Conservation (phyloP, 2,329 filamentous ascomycete genomes). For the Helotiales sp. region DNA sequence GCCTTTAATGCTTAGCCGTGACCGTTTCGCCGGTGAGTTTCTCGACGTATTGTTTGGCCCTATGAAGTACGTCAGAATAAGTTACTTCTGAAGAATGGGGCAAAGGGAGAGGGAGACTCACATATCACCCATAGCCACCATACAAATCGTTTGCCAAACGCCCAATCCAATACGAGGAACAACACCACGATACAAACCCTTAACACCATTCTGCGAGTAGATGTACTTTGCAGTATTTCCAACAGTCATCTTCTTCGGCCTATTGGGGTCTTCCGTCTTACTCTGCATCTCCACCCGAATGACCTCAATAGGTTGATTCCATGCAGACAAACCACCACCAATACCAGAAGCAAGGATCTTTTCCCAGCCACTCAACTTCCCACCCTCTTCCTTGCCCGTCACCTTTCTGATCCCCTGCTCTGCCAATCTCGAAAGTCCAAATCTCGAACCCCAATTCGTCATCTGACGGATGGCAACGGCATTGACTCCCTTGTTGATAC, state of each 20-base stretch:
- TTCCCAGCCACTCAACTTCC: constrained; percentile 77
- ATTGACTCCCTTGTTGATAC: constrained; percentile 99
- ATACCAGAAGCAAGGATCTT: constrained; percentile 86
- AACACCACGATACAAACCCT: constrained; percentile 94
- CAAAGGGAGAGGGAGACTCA: constrained; percentile 52
- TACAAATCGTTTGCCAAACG: constrained; percentile 99
- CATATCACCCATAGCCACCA: constrained; percentile 99
- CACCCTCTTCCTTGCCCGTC: constrained; percentile 75
- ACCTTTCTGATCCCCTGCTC: constrained; percentile 81
- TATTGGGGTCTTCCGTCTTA: constrained; percentile 96
- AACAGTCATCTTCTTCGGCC: constrained; percentile 98
- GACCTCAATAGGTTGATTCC: constrained; percentile 99
- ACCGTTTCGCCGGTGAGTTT: constrained; percentile 64
- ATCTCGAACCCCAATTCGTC: constrained; percentile 98
- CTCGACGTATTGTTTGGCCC: constrained; percentile 68
- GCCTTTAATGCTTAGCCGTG: constrained; percentile 66
- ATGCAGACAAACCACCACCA: constrained; percentile 92
- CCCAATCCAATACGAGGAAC: constrained; percentile 90
- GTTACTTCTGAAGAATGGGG: neutral
- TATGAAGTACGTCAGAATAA: constrained; percentile 36
- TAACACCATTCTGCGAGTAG: constrained; percentile 83
- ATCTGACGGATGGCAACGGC: constrained; percentile 98
- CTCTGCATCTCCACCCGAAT: constrained; percentile 99
- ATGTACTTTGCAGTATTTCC: constrained; percentile 85
- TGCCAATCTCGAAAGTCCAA: constrained; percentile 88